phyloP scores from a whole-genome alignment of 345 rosid genomes.

The Pelargonium nanum region DNA sequence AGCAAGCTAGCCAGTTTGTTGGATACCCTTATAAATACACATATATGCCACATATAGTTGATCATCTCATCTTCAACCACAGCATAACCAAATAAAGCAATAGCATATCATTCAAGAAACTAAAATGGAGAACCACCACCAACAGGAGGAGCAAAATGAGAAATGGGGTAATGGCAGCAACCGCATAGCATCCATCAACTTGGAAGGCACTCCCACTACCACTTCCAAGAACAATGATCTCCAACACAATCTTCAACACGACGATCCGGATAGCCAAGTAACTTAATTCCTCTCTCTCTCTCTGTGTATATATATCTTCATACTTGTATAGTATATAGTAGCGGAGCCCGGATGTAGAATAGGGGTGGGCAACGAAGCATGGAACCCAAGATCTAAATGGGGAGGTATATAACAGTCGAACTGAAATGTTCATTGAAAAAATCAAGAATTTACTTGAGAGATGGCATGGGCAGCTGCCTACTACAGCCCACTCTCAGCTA shows the following conservation, averaged over 20 bases:
- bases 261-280: background rate
- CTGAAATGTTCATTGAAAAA: too few species aligned
- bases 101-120: too few species aligned
- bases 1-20: too few species aligned
- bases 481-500: too few species aligned
- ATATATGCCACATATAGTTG: background rate
- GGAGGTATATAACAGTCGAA: too few species aligned
- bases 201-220: conserved; percentile 11
- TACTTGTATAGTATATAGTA: too few species aligned
- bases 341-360: too few species aligned
- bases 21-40: background rate
- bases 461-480: too few species aligned
- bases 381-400: too few species aligned
- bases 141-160: background rate
- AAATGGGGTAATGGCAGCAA: conserved; percentile 20
- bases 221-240: background rate
- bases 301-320: too few species aligned
- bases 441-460: too few species aligned
- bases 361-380: too few species aligned
- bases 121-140: background rate
- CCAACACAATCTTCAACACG: background rate
- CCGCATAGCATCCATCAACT: conserved; percentile 23
- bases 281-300: background rate
- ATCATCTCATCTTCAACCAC: background rate
- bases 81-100: background rate